A percentile compares a stretch with the other conserved stretches of the same genome.
phyloP scores from a whole-genome alignment of 305 asterid species.

The Fraxinus albicans region DNA sequence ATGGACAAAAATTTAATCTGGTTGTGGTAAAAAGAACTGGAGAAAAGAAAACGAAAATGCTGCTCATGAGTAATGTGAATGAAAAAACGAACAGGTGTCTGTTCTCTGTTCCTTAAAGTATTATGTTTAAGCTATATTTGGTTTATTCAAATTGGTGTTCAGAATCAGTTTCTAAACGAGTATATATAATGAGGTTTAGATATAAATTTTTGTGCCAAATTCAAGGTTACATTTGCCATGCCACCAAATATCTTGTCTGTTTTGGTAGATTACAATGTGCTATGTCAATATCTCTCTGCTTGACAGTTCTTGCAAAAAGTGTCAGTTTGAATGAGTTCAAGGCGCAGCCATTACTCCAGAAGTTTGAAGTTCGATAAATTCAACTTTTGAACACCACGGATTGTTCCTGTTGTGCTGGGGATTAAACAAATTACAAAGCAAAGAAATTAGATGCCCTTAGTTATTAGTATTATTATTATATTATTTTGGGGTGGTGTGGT shows the following conservation, averaged over 20 bases:
- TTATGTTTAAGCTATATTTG: background rate
- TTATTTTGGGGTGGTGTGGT: background rate
- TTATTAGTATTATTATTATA: background rate
- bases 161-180: background rate
- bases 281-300: background rate
- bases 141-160: background rate
- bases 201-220: background rate
- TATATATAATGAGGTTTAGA: background rate
- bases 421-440: background rate
- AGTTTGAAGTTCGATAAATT: background rate
- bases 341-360: background rate
- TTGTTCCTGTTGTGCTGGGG: background rate
- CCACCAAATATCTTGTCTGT: background rate
- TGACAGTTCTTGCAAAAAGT: background rate
- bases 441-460: background rate
- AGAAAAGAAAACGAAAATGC: background rate
- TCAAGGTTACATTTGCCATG: background rate
- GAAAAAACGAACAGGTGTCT: background rate
- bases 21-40: background rate
- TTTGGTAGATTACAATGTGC: background rate
- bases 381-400: background rate
- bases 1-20: background rate
- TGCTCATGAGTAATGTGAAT: background rate
- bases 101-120: background rate
- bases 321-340: background rate